phyloP scores from a whole-genome alignment of 371 early-diverging fungal genomes.

The Massospora cicadina region DNA sequence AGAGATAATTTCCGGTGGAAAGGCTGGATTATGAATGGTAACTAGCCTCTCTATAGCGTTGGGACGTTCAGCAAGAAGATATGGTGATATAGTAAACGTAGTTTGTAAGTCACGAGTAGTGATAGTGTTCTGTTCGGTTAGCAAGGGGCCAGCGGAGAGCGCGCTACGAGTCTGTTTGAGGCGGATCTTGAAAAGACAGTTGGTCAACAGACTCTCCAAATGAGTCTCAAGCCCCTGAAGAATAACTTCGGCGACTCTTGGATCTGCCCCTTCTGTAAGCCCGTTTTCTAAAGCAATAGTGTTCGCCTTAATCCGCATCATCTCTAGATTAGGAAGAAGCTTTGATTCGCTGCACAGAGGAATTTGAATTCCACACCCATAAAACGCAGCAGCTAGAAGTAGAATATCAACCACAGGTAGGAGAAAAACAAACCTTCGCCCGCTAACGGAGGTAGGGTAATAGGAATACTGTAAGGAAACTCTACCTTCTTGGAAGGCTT shows the following conservation, averaged over 20 bases:
- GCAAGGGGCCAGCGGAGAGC: background rate
- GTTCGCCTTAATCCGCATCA: background rate
- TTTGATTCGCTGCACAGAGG: background rate
- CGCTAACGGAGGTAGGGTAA: background rate
- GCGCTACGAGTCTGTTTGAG: background rate
- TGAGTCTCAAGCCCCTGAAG: background rate
- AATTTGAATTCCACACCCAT: background rate
- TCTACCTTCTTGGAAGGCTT: background rate
- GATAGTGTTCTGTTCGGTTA: slow-evolving; percentile 1
- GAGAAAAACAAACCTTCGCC: background rate
- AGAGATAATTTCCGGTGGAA: background rate
- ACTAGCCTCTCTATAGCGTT: slow-evolving; percentile 1
- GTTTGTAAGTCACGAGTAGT: slow-evolving; percentile 1
- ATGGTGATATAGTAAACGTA: slow-evolving; percentile 1
- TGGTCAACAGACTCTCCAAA: background rate
- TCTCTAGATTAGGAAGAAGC: background rate
- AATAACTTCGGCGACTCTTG: background rate
- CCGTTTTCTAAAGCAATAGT: slow-evolving; percentile 2
- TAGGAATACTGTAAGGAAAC: background rate
- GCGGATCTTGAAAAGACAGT: background rate
- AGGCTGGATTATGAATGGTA: background rate
- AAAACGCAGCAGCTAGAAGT: background rate
- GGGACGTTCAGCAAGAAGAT: slow-evolving; percentile 1
- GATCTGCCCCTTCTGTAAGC: background rate
- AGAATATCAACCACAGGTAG: background rate